These are phyloP conservation scores for Vitis vinifera DNA, from an alignment of 164 flowering plant genomes.

Conservation along the genomic window ASM3070453v1 NC_081817.1:22588501-22589000, in stretches of 20 bases:
- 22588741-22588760: conserved; percentile 87
- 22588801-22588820: conserved; percentile 98
- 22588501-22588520: not conserved
- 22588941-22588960: not conserved
- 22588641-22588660: conserved; percentile 82
- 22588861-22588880: conserved; percentile 96
- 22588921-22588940: too few relatives aligned
- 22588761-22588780: conserved; percentile 90
- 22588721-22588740: conserved; percentile 91
- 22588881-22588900: conserved; percentile 33
- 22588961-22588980: not conserved
- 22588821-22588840: conserved; percentile 82
- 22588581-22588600: conserved; percentile 94
- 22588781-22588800: conserved; percentile 70
- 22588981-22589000: not conserved
- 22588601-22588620: conserved; percentile 94
- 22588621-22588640: conserved; percentile 96
- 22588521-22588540: not conserved
- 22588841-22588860: conserved; percentile 89
- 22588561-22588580: conserved; percentile 67
- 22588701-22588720: conserved; percentile 96
- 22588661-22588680: conserved; percentile 98
- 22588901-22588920: not conserved
- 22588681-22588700: conserved; percentile 91
- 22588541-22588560: not conserved